Evolutionary conservation across 192 early-diverging fungal genomes (phyloP).

Genomic region (Entomortierella beljakovae): DNA sequence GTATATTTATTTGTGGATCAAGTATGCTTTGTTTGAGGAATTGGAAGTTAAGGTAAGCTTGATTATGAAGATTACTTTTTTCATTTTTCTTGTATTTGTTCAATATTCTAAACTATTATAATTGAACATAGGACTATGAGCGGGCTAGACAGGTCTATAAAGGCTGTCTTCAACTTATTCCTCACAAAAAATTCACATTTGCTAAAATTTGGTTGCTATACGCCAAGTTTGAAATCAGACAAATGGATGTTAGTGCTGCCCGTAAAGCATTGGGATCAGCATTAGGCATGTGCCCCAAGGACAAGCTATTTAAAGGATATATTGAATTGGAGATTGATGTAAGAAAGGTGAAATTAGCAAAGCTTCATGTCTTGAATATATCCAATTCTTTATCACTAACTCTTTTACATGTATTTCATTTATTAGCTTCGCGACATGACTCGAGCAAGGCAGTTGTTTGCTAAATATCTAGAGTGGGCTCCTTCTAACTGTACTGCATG

Average conservation of each 20-base stretch:
- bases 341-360: neutral
- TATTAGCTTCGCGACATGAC: slow-evolving; percentile 90
- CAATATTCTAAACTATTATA: no score
- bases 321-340: slow-evolving; percentile 93
- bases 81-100: no score
- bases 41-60: slow-evolving; percentile 71
- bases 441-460: slow-evolving; percentile 88
- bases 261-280: slow-evolving; percentile 87
- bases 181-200: slow-evolving; percentile 96
- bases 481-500: slow-evolving; percentile 91
- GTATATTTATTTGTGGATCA: slow-evolving; percentile 99
- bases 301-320: slow-evolving; percentile 94
- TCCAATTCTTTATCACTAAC: neutral
- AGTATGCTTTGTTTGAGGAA: slow-evolving; percentile 98
- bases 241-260: slow-evolving; percentile 75
- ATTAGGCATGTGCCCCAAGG: slow-evolving; percentile 81
- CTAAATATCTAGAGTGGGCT: slow-evolving; percentile 92
- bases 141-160: slow-evolving; percentile 87
- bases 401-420: neutral
- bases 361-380: neutral
- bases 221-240: slow-evolving; percentile 92
- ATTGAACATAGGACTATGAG: slow-evolving; percentile 75
- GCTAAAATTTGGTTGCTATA: slow-evolving; percentile 97
- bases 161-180: slow-evolving; percentile 85
- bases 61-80: neutral